Base-by-base conservation (phyloP, 371 early-diverging fungal genomes). In the Mortierella sp. region DNA sequence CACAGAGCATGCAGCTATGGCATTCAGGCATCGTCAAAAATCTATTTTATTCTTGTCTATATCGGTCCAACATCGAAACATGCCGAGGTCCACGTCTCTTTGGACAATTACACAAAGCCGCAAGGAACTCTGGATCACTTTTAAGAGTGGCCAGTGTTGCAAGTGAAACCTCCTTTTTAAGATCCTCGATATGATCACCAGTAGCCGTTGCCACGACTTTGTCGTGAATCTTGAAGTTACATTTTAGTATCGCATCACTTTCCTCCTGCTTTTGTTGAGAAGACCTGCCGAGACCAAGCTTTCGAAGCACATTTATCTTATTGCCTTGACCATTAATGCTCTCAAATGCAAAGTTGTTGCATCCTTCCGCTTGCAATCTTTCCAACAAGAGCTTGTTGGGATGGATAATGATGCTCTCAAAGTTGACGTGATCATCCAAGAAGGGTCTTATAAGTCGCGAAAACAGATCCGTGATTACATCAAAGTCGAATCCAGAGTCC, bases 401-500 rank as follows among this genome's bases (percentile, higher is more conserved):
- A 73, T 92, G 93, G 30, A 91, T 67, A 24, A 78, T 74, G 39
- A 92, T 78, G 0, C 74, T 75, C 12, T 87, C 87, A 24, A 90
- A 88, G 8, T 86, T 85, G 14, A 91, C 86, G 81, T 92, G 88
- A 1, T 75, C 72, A 40, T 89, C 86, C 26, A 88, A 73, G 32
- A 90, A 77, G 0, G 91, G 91, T 30, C 73, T 55, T 67, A 91
- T 87, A 86, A 89, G 84, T 24, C 83, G 80, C 12, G 77, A 72
- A 72, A 91, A 95, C 39, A 92, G 51, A 3, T 68, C 73, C 30
- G 87, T 78, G 0, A 87, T 86, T 2, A 87, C 85, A 0, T 80
- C 87, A 43, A 95, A 62, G 69, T 90, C 79, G 75, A 93, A 94
- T 0, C 91, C 93, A 24, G 92, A 87, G 83, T 98, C 98, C 1